A percentile compares a stretch with the other conserved stretches of the same genome.
phyloP scores from a whole-genome alignment of 2,329 filamentous ascomycete species.

The Hyphodiscus sp. region DNA sequence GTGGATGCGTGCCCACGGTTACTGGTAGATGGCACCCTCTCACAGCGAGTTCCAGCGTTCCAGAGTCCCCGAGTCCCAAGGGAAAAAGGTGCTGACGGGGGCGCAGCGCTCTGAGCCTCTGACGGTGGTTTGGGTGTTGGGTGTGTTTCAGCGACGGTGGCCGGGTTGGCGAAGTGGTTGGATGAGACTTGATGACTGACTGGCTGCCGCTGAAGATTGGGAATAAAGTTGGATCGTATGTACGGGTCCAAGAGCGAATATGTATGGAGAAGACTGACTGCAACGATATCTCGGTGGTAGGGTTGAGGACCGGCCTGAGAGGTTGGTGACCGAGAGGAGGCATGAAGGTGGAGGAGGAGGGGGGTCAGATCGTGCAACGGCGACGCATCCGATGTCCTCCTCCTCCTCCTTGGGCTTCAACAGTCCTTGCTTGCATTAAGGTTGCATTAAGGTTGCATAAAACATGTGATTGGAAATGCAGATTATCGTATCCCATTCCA shows the following conservation, averaged over 20 bases:
- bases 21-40: neutral
- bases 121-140: neutral
- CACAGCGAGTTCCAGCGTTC: neutral
- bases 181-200: too few species aligned
- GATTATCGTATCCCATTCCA: neutral
- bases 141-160: neutral
- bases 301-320: too few species aligned
- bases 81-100: too few species aligned
- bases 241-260: too few species aligned
- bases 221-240: neutral
- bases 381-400: neutral
- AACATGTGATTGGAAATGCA: neutral
- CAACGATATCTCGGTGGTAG: neutral
- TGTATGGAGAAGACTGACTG: neutral
- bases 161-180: neutral
- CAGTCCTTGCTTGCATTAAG: too few species aligned
- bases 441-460: neutral
- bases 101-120: neutral
- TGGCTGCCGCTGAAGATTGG: neutral
- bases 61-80: too few species aligned
- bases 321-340: too few species aligned
- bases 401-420: too few species aligned
- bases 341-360: too few species aligned
- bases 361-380: too few species aligned
- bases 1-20: neutral